Conservation (phyloP, 371 early-diverging fungal genomes). For the Rhizopus stolonifer region DNA sequence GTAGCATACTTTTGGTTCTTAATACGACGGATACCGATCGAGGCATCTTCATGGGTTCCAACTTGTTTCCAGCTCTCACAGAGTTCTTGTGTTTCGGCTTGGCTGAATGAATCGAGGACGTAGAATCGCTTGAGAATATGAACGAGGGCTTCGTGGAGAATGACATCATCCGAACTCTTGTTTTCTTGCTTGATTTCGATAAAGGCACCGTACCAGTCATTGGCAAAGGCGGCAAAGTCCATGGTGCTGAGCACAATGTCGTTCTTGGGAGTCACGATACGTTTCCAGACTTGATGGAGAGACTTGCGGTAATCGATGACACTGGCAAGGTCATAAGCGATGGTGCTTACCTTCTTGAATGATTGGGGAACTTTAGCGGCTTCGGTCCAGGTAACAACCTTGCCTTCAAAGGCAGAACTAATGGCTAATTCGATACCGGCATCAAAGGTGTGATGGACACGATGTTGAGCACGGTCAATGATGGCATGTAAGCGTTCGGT, state of each 20-base stretch:
- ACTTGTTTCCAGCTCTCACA: slow-evolving; percentile 27
- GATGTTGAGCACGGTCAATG: slow-evolving; percentile 30
- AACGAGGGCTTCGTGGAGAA: slow-evolving; percentile 27
- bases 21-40: slow-evolving; percentile 33
- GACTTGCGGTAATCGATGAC: slow-evolving; percentile 33
- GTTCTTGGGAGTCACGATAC: slow-evolving; percentile 26
- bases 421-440: slow-evolving; percentile 29
- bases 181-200: slow-evolving; percentile 22
- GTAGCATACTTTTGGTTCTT: slow-evolving; percentile 33
- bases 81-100: slow-evolving; percentile 27
- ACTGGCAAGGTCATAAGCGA: slow-evolving; percentile 41
- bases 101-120: slow-evolving; percentile 20
- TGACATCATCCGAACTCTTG: slow-evolving; percentile 25
- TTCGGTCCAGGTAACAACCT: slow-evolving; percentile 43
- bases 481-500: slow-evolving; percentile 17
- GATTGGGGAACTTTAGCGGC: slow-evolving; percentile 30
- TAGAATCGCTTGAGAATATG: slow-evolving; percentile 26
- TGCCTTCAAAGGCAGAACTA: slow-evolving; percentile 41
- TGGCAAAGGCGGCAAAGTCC: slow-evolving; percentile 26
- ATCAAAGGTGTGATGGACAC: slow-evolving; percentile 33
- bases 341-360: slow-evolving; percentile 31
- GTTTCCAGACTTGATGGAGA: slow-evolving; percentile 24
- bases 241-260: slow-evolving; percentile 18
- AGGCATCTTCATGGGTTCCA: slow-evolving; percentile 31
- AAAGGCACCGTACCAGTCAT: slow-evolving; percentile 31